Percentiles rank a stretch among this genome's conserved stretches.
These are phyloP conservation scores for Komagataea norvegica DNA, from an alignment of 1,139 yeast genomes.

Conservation along the genomic window DNA sequence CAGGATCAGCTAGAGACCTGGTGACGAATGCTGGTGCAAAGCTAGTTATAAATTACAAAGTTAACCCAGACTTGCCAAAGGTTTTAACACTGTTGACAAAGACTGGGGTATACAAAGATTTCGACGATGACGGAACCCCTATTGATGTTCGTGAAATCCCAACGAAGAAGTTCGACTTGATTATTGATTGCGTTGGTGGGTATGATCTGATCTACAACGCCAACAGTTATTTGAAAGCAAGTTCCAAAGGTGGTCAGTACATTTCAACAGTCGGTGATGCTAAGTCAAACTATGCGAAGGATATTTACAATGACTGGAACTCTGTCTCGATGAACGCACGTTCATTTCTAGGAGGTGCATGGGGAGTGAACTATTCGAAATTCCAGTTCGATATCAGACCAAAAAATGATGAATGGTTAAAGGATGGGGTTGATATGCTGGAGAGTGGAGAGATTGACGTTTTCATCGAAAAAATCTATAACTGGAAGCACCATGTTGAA, in stretches of 20 bases:
- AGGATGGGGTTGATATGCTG: conserved; percentile 37
- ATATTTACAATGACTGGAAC: conserved; percentile 33
- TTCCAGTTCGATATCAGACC: conserved; percentile 31
- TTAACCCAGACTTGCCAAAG: conserved; percentile 18
- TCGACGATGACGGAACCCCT: conserved; percentile 26
- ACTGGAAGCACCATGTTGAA: conserved; percentile 45
- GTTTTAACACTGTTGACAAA: conserved; percentile 17
- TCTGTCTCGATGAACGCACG: conserved; percentile 37
- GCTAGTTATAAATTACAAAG: conserved; percentile 24
- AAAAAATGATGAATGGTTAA: conserved; percentile 30
- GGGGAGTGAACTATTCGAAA: conserved; percentile 33
- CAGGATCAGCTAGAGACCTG: conserved; percentile 32
- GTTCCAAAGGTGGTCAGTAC: conserved; percentile 40
- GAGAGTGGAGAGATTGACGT: conserved; percentile 37
- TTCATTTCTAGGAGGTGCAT: conserved; percentile 30
- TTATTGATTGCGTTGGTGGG: conserved; percentile 49
- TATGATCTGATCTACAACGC: conserved; percentile 31
- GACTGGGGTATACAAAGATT: conserved; percentile 27
- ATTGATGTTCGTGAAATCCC: conserved; percentile 23
- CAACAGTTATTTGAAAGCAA: conserved; percentile 30
- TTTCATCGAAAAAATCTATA: conserved; percentile 50
- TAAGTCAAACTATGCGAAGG: conserved; percentile 33
- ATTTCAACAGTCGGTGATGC: conserved; percentile 54
- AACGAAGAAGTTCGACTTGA: conserved; percentile 35
- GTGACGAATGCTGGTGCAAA: conserved; percentile 26